Conservation (phyloP, 2,329 filamentous ascomycete genomes). For the Sporothrix variecibatus region DNA sequence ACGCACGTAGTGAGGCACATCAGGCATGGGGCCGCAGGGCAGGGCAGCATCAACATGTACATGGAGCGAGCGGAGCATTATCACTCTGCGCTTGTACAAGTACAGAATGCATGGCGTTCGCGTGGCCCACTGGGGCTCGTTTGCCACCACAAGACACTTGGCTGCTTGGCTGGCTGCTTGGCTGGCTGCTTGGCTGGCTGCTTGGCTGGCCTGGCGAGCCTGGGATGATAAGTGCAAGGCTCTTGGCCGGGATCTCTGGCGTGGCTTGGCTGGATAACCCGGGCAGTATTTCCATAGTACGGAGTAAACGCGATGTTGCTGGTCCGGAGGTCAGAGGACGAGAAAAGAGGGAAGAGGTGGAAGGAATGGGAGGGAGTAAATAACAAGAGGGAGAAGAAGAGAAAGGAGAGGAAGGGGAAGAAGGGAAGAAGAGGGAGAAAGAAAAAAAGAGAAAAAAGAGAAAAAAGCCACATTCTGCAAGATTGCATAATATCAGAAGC, state of each 20-base stretch:
- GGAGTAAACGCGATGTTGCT: background rate
- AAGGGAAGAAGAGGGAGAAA: background rate
- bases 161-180: background rate
- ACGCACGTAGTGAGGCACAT: background rate
- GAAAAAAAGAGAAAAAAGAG: background rate
- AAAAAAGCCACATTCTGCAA: background rate
- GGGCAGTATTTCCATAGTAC: background rate
- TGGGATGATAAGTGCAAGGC: background rate
- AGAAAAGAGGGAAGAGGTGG: background rate
- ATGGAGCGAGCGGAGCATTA: background rate
- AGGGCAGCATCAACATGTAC: background rate
- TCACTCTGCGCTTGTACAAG: background rate
- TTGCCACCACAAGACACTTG: constrained; percentile 18
- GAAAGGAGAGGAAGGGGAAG: background rate
- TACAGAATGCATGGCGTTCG: background rate
- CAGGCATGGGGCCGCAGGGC: background rate
- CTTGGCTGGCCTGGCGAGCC: constrained; percentile 11
- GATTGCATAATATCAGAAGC: no score
- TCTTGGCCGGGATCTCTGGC: constrained; percentile 12
- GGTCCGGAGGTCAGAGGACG: background rate
- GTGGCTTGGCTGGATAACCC: constrained; percentile 1
- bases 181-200: constrained; percentile 8
- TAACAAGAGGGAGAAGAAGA: background rate
- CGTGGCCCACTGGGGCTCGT: constrained; percentile 1
- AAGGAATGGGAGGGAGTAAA: background rate